Base-by-base conservation (phyloP, 495 filamentous ascomycete species). In the Evernia prunastri region DNA sequence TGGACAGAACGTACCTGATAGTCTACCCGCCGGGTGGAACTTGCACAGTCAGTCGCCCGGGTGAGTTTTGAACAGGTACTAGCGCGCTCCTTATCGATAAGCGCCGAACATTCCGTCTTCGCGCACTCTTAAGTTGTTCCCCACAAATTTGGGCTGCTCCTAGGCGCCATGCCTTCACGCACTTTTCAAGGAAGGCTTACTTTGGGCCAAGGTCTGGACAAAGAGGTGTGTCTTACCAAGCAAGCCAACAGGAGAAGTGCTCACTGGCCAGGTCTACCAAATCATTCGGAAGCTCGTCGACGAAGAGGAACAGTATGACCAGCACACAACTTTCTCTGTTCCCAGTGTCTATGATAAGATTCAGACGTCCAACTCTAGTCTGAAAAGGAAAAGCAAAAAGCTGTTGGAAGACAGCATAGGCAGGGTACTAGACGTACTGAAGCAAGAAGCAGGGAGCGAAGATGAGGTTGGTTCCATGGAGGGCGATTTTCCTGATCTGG, bases 361-460 rank as follows among this genome's bases (percentile, higher is more conserved):
- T 67, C 89, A 90, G 69, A 79, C 79, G 66, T 95, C 90, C 6
- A 96, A 96, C 70, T 96, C 91, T 1, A 89, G 86, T 65, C 72
- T 96, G 43, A 90, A 89, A 54, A 79, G 92, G 18, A 87, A 87
- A 67, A 89, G 88, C 10, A 96, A 94, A 75, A 84, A 83, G 60
- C 77, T 87, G 18, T 75, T 98, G 18, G 89, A 96, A 72, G 87
- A 91, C 68, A 89, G 90, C 56, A 89, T 97, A 66, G 91, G 96
- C 70, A 80, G 91, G 27, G 89, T 95, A 3, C 78, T 98, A 36
- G 84, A 84, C 29, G 84, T 93, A 18, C 71, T 96, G 15, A 84
- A 83, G 58, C 81, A 85, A 65, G 89, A 95, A 69, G 65, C 73
- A 37, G 70, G 70, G 7, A 78, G 74, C 27, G 81, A 79, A 15